Evolutionary conservation across 257 asterid genomes (phyloP).

Genomic region (Gynochthodes officinalis): DNA sequence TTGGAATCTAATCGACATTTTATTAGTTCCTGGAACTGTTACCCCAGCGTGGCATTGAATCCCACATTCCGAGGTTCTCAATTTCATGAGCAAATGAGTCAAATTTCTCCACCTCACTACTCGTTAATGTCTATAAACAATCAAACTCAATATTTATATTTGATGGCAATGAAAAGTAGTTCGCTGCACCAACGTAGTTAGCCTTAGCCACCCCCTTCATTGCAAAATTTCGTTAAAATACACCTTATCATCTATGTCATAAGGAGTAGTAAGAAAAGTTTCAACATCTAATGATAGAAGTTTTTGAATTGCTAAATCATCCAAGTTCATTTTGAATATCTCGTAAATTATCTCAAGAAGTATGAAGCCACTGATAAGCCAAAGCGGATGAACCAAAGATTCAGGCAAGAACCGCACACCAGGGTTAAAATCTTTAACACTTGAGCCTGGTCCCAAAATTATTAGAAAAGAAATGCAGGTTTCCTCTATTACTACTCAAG

Average conservation of each 20-base stretch:
- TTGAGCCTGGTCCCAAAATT: conserved; percentile 16
- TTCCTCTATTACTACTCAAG: conserved; percentile 21
- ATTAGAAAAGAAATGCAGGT: conserved; percentile 9
- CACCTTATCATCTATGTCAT: not conserved
- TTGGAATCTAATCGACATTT: too few species aligned
- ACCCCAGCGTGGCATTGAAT: too few species aligned
- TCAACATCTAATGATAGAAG: not conserved
- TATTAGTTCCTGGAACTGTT: too few species aligned
- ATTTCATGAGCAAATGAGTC: too few species aligned
- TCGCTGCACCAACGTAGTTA: too few species aligned
- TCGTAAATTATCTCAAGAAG: conserved; percentile 13
- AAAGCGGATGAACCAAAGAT: conserved; percentile 14
- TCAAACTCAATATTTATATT: too few species aligned
- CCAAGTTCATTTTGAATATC: not conserved
- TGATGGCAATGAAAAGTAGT: too few species aligned
- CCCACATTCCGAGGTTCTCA: too few species aligned
- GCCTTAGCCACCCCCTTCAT: too few species aligned
- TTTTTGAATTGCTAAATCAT: conserved; percentile 5
- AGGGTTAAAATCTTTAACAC: conserved; percentile 28
- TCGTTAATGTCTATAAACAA: too few species aligned
- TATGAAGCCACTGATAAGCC: conserved; percentile 11
- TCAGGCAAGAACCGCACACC: conserved; percentile 37
- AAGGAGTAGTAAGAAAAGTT: not conserved
- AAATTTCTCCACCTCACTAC: too few species aligned
- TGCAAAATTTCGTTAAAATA: too few species aligned